phyloP scores from a whole-genome alignment of 441 rosid species.

The Syzygium malaccense region DNA sequence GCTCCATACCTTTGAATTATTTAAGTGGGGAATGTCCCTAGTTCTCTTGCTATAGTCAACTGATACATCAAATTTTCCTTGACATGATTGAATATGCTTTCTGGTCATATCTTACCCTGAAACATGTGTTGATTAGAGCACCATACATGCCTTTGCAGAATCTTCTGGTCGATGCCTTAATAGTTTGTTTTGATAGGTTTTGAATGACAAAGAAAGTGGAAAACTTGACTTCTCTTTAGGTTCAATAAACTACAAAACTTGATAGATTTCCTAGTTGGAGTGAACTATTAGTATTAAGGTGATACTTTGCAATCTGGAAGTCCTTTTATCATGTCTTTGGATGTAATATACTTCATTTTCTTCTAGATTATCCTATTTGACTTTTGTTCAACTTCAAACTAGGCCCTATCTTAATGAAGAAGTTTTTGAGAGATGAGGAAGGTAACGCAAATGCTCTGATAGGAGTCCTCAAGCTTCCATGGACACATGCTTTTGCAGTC shows the following conservation, averaged over 20 bases:
- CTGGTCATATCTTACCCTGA: background rate
- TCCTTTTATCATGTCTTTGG: background rate
- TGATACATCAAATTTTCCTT: background rate
- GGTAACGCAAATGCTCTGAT: constrained; percentile 32
- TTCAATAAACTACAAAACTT: background rate
- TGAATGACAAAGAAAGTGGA: background rate
- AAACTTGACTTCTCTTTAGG: background rate
- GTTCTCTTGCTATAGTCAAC: background rate
- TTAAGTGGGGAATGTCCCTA: background rate
- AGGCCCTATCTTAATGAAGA: constrained; percentile 40
- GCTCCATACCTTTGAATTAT: background rate
- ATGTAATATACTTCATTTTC: background rate
- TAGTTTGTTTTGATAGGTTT: background rate
- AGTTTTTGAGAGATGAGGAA: constrained; percentile 30
- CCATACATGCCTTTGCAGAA: background rate
- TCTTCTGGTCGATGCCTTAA: background rate
- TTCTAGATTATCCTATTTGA: background rate
- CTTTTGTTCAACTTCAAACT: background rate
- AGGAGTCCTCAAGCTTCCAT: constrained; percentile 71
- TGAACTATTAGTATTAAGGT: background rate
- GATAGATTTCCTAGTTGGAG: background rate
- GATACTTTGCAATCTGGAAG: background rate
- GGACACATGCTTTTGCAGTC: constrained; percentile 51
- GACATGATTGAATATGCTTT: background rate
- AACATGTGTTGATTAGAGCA: background rate